These are phyloP conservation scores for Russula dissimulans DNA, from an alignment of 768 basidiomycete species.

Conservation along the genomic window DNA sequence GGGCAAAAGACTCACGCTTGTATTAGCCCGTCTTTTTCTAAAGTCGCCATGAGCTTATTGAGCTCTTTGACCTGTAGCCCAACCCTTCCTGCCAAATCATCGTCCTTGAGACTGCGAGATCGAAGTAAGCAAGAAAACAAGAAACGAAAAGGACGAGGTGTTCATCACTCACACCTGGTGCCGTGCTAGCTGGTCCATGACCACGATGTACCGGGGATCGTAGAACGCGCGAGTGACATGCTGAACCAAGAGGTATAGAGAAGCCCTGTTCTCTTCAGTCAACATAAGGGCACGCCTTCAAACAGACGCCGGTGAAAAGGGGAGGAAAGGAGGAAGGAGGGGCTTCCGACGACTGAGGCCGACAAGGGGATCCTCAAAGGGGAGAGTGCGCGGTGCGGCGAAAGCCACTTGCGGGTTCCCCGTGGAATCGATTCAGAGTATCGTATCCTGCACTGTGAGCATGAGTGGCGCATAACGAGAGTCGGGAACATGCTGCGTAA, in stretches of 20 bases:
- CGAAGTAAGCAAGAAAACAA: constrained; percentile 20
- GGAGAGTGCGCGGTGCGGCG: not conserved
- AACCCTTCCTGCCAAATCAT: constrained; percentile 86
- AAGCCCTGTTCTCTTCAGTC: constrained; percentile 73
- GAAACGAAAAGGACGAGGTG: constrained; percentile 21
- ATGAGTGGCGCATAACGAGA: constrained; percentile 10
- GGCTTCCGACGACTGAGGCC: constrained; percentile 1
- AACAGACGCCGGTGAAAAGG: not conserved
- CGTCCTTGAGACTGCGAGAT: constrained; percentile 71
- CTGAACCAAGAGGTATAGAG: constrained; percentile 80
- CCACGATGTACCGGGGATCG: constrained; percentile 83
- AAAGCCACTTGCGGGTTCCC: not conserved
- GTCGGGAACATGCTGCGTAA: constrained; percentile 11
- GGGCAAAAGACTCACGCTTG: constrained; percentile 48
- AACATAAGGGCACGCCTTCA: constrained; percentile 21
- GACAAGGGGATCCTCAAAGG: not conserved
- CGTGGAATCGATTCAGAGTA: not conserved
- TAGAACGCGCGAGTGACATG: constrained; percentile 92
- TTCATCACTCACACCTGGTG: constrained; percentile 79
- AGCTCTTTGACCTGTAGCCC: constrained; percentile 85
- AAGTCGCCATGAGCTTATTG: constrained; percentile 77
- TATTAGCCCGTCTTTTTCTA: constrained; percentile 71
- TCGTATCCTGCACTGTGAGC: constrained; percentile 12
- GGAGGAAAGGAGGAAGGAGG: not conserved
- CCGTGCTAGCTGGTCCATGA: constrained; percentile 88